phyloP scores from a whole-genome alignment of 768 basidiomycete species.

The Myochromella boudieri region DNA sequence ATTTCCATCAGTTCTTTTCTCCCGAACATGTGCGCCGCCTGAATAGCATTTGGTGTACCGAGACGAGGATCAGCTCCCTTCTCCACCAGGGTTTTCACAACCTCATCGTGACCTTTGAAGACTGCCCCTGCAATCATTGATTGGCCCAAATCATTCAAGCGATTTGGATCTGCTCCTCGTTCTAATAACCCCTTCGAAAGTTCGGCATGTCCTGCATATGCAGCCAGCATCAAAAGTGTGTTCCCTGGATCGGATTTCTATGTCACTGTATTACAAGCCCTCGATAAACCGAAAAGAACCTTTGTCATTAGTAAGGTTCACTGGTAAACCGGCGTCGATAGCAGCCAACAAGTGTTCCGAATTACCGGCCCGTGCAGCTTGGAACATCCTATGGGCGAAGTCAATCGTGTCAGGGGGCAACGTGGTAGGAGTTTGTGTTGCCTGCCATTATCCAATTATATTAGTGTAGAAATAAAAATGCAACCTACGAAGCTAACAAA shows the following conservation, averaged over 20 bases:
- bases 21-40: slow-evolving; percentile 68
- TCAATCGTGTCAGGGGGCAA: slow-evolving; percentile 44
- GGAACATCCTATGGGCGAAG: slow-evolving; percentile 74
- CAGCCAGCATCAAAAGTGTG: slow-evolving; percentile 76
- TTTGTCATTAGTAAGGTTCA: slow-evolving; percentile 72
- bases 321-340: slow-evolving; percentile 66
- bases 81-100: slow-evolving; percentile 56
- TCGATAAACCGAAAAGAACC: slow-evolving; percentile 40
- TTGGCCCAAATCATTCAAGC: slow-evolving; percentile 70
- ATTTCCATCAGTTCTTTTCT: slow-evolving; percentile 53
- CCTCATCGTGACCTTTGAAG: slow-evolving; percentile 68
- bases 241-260: slow-evolving; percentile 49
- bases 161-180: slow-evolving; percentile 64
- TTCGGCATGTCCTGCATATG: slow-evolving; percentile 65
- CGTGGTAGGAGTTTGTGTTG: too few relatives aligned
- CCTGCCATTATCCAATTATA: too few relatives aligned
- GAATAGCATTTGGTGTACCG: slow-evolving; percentile 68
- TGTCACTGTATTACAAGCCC: too few relatives aligned
- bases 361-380: slow-evolving; percentile 67
- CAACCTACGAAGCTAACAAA: background rate
- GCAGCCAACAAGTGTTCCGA: slow-evolving; percentile 53
- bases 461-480: background rate
- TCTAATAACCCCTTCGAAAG: slow-evolving; percentile 53
- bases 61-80: slow-evolving; percentile 62
- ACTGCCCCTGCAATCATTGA: slow-evolving; percentile 76